A percentile compares a stretch with the other conserved stretches of the same genome.
Evolutionary conservation across 2,329 filamentous ascomycete species (phyloP).

Genomic region (Teratosphaeria zuluensis): DNA sequence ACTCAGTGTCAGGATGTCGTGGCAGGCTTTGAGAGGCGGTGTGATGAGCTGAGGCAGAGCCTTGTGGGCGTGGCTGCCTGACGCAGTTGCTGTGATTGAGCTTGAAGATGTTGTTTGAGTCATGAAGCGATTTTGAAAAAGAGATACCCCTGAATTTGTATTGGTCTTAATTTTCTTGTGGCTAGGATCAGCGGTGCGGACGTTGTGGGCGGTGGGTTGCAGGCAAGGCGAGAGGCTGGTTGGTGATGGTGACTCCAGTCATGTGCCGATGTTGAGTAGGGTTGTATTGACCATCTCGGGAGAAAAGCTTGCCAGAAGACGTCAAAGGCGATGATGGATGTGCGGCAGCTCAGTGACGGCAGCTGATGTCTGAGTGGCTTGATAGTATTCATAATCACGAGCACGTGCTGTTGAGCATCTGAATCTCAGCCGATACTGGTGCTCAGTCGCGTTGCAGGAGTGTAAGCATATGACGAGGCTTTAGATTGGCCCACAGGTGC

Average conservation of each 20-base stretch:
- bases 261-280: too few relatives aligned
- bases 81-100: background rate
- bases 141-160: background rate
- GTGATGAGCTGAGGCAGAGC: conserved; percentile 61
- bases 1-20: conserved; percentile 79
- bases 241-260: background rate
- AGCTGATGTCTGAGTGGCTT: too few relatives aligned
- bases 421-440: too few relatives aligned
- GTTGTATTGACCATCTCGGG: too few relatives aligned
- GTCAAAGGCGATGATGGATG: too few relatives aligned
- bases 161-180: background rate
- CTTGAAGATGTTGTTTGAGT: background rate
- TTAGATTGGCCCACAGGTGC: too few relatives aligned
- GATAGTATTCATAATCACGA: too few relatives aligned
- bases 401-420: too few relatives aligned
- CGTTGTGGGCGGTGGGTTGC: background rate
- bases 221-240: background rate
- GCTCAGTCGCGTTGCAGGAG: too few relatives aligned
- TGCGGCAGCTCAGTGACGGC: too few relatives aligned
- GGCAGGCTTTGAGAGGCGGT: conserved; percentile 84
- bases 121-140: background rate
- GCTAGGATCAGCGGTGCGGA: background rate
- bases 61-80: conserved; percentile 5
- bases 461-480: too few relatives aligned
- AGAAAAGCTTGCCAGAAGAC: too few relatives aligned